Conservation (phyloP, 2,329 filamentous ascomycete genomes). For the Calonectria montana region DNA sequence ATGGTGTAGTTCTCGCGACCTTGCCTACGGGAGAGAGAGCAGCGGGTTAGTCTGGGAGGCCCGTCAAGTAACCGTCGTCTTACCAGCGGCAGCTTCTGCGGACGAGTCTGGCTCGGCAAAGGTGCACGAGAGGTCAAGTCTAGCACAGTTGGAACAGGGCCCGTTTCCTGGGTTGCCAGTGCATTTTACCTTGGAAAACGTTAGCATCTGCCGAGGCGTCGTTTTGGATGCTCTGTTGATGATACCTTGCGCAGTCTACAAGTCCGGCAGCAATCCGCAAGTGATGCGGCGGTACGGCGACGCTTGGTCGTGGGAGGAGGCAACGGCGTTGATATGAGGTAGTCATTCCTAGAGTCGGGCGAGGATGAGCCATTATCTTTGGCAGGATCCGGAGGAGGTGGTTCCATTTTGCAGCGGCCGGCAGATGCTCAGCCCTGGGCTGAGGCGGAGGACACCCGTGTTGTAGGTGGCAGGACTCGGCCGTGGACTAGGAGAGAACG, state of each 20-base stretch:
- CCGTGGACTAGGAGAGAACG: not conserved
- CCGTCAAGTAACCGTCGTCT: not conserved
- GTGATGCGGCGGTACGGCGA: conserved; percentile 43
- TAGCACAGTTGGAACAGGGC: conserved; percentile 52
- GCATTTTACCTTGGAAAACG: conserved; percentile 53
- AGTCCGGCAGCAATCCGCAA: conserved; percentile 50
- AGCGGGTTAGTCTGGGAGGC: conserved; percentile 9
- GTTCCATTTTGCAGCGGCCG: conserved; percentile 8
- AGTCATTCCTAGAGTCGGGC: conserved; percentile 10
- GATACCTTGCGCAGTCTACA: conserved; percentile 53
- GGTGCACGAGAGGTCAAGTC: conserved; percentile 51
- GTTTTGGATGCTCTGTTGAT: not conserved
- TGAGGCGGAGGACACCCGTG: not conserved
- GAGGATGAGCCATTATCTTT: conserved; percentile 11
- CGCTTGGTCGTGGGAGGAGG: conserved; percentile 44
- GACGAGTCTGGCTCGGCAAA: conserved; percentile 43
- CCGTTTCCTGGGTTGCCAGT: conserved; percentile 50
- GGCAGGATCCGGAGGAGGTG: not conserved
- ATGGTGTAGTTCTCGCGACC: conserved; percentile 53
- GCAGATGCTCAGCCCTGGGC: not conserved
- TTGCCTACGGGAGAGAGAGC: conserved; percentile 34
- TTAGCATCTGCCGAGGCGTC: conserved; percentile 2
- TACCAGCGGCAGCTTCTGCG: conserved; percentile 35
- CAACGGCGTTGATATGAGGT: conserved; percentile 24
- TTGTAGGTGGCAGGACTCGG: not conserved